Evolutionary conservation across 1,284 basidiomycete species (phyloP).

Genomic region (Cutaneotrichosporon curvatum): DNA sequence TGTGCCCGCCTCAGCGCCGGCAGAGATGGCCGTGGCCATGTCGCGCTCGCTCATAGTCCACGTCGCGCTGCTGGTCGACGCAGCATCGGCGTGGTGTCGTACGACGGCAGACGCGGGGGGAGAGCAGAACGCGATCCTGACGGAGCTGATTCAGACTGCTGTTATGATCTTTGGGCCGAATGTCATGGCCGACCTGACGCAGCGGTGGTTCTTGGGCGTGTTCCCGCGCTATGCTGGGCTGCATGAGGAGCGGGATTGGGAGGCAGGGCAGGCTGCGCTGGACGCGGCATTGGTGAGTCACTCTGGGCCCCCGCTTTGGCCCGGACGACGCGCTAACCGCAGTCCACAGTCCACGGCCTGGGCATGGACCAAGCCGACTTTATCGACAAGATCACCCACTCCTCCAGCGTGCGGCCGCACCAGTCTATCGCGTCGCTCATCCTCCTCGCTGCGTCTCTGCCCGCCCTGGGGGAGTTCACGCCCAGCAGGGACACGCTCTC

Average conservation of each 20-base stretch:
- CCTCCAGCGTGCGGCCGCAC: constrained; percentile 17
- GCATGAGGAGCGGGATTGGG: constrained; percentile 10
- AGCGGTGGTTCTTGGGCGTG: constrained; percentile 26
- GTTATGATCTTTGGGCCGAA: constrained; percentile 25
- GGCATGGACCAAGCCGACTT: constrained; percentile 17
- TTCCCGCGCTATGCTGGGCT: constrained; percentile 24
- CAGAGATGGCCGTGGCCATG: constrained; percentile 7
- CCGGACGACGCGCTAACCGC: neutral
- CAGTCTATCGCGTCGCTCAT: constrained; percentile 26
- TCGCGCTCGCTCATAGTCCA: constrained; percentile 16
- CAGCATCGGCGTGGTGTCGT: constrained; percentile 25
- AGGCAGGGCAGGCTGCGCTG: constrained; percentile 14
- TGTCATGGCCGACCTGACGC: constrained; percentile 19
- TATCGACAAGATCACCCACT: constrained; percentile 17
- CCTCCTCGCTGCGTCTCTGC: constrained; percentile 20
- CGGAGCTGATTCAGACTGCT: constrained; percentile 20
- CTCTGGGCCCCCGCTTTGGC: no score
- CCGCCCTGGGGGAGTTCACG: constrained; percentile 1
- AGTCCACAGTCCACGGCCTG: constrained; percentile 5
- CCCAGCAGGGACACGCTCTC: constrained; percentile 12
- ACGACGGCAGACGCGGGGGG: constrained; percentile 26
- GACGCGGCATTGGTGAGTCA: constrained; percentile 14
- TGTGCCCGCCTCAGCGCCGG: constrained; percentile 8
- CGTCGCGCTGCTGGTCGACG: constrained; percentile 15
- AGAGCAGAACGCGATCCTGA: constrained; percentile 34